A percentile compares a stretch with the other conserved stretches of the same genome.
These are phyloP conservation scores for Aspergillus sp. DNA, from an alignment of 2,329 filamentous ascomycete genomes.

Conservation along the genomic window DNA sequence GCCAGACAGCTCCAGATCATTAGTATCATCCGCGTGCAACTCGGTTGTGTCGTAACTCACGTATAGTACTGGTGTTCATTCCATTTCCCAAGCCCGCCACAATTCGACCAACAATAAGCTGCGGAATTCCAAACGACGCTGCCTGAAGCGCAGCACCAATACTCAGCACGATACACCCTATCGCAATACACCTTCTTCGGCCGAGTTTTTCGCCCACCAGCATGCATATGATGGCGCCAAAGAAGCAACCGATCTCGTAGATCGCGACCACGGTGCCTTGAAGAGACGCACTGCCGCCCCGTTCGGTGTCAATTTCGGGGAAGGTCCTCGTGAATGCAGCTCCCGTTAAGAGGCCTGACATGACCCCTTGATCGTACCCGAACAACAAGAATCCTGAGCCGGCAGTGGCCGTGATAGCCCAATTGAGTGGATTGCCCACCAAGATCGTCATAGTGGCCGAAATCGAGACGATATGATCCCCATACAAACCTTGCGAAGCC, in stretches of 20 bases:
- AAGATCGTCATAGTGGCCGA: neutral
- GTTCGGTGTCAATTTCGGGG: conserved; percentile 18
- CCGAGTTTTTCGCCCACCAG: conserved; percentile 26
- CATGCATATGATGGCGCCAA: conserved; percentile 26
- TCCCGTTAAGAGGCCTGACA: conserved; percentile 22
- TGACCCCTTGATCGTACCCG: conserved; percentile 48
- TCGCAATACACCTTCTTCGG: conserved; percentile 45
- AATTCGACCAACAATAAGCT: conserved; percentile 38
- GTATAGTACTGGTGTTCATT: conserved; percentile 43
- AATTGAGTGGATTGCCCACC: neutral
- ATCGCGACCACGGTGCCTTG: conserved; percentile 51
- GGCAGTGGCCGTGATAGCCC: neutral
- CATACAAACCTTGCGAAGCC: no score
- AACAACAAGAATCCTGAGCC: conserved; percentile 53
- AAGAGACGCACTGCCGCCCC: conserved; percentile 37
- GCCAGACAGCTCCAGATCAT: neutral
- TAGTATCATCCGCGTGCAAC: conserved; percentile 39
- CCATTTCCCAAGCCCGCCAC: conserved; percentile 51
- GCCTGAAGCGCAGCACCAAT: conserved; percentile 24
- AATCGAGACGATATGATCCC: no score
- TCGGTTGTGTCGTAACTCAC: conserved; percentile 38
- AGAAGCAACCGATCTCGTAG: conserved; percentile 46
- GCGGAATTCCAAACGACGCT: conserved; percentile 38
- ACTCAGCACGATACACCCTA: conserved; percentile 50
- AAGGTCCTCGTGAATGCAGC: conserved; percentile 12